Percentiles rank a stretch among this genome's conserved stretches.
These are phyloP conservation scores for Neofusicoccum parvum DNA, from an alignment of 2,329 filamentous ascomycete species.

Conservation along the genomic window DNA sequence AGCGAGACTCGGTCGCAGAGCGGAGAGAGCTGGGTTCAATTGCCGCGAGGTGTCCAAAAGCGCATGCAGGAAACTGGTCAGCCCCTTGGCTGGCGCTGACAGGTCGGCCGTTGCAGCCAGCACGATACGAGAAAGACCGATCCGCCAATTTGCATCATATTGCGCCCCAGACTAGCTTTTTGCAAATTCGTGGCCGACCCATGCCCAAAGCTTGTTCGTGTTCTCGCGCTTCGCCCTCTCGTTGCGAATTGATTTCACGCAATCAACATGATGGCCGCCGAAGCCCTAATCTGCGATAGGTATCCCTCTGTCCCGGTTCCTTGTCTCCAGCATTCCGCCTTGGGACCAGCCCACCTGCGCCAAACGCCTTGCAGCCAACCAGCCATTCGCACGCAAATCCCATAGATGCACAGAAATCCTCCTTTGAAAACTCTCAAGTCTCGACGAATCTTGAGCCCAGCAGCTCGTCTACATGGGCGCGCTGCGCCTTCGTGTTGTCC, in stretches of 20 bases:
- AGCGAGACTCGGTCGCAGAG: neutral
- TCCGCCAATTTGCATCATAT: neutral
- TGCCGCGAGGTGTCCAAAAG: conserved; percentile 12
- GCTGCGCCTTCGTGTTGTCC: conserved; percentile 58
- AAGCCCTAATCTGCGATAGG: neutral
- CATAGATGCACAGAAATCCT: neutral
- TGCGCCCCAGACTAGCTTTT: neutral
- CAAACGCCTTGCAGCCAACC: conserved; percentile 15
- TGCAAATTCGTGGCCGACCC: neutral
- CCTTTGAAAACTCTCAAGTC: conserved; percentile 25
- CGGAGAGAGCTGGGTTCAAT: neutral
- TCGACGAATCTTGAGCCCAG: conserved; percentile 54
- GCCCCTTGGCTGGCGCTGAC: conserved; percentile 16
- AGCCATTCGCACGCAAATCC: neutral
- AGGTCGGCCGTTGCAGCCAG: neutral
- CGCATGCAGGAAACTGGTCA: neutral
- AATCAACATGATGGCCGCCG: neutral
- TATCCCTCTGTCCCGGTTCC: neutral
- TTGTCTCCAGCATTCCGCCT: conserved; percentile 1
- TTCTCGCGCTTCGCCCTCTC: neutral
- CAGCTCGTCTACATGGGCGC: conserved; percentile 73
- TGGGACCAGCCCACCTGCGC: neutral
- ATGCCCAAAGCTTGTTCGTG: neutral
- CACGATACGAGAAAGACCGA: conserved; percentile 16
- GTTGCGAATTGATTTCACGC: neutral